Evolutionary conservation across 768 basidiomycete genomes (phyloP).

Genomic region (Gymnopilus dilepis): DNA sequence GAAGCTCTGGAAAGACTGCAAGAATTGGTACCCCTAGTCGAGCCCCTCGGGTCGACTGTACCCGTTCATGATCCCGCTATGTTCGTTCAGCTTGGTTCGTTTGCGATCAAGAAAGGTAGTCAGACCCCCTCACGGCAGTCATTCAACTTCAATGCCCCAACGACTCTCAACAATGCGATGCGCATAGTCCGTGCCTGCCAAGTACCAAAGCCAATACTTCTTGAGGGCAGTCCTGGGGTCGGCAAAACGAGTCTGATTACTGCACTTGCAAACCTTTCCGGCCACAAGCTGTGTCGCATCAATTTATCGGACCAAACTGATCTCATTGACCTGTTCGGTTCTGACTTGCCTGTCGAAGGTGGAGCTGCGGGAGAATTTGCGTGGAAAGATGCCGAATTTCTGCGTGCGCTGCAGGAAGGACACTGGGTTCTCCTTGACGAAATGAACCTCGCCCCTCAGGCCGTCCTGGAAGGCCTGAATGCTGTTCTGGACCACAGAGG

Average conservation of each 20-base stretch:
- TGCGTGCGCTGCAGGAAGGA: slow-evolving; percentile 91
- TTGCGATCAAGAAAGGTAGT: slow-evolving; percentile 70
- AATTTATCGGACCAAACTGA: slow-evolving; percentile 99
- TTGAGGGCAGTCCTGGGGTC: slow-evolving; percentile 98
- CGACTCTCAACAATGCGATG: slow-evolving; percentile 85
- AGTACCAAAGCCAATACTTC: slow-evolving; percentile 85
- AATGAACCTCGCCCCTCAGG: slow-evolving; percentile 98
- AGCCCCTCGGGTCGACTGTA: slow-evolving; percentile 32
- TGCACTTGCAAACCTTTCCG: slow-evolving; percentile 82
- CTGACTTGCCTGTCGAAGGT: slow-evolving; percentile 93
- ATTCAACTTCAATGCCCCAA: slow-evolving; percentile 90
- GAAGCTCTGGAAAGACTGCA: slow-evolving; percentile 62
- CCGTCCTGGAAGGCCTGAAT: slow-evolving; percentile 96
- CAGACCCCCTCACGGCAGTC: slow-evolving; percentile 35
- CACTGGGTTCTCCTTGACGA: slow-evolving; percentile 98
- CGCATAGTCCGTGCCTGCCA: slow-evolving; percentile 91
- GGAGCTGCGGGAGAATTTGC: slow-evolving; percentile 91
- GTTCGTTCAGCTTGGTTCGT: slow-evolving; percentile 71
- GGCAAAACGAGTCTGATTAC: slow-evolving; percentile 95
- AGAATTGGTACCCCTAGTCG: slow-evolving; percentile 55
- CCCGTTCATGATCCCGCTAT: slow-evolving; percentile 38
- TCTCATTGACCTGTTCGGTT: slow-evolving; percentile 93
- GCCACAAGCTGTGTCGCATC: slow-evolving; percentile 86
- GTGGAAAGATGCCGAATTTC: slow-evolving; percentile 97
- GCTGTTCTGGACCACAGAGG: slow-evolving; percentile 96